Conservation (phyloP, 306 rosid genomes). For the Cercis canadensis region DNA sequence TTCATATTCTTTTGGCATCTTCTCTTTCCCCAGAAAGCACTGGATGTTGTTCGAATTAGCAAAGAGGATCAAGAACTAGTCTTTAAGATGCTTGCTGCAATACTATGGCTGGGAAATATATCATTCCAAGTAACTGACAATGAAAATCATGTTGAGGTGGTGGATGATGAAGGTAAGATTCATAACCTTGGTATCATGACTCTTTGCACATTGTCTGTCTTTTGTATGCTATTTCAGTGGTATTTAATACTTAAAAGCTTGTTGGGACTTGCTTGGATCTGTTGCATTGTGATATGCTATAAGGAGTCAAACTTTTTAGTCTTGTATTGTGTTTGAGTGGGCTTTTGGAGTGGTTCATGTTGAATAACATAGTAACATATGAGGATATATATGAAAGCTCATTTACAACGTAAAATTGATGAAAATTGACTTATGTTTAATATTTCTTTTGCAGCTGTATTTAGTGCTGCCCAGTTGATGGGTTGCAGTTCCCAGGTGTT, state of each 20-base stretch:
- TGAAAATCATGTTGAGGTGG: conserved; percentile 80
- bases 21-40: conserved; percentile 64
- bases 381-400: conserved; percentile 14
- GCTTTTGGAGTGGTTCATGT: conserved; percentile 31
- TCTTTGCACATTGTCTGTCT: conserved; percentile 25
- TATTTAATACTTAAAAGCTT: conserved; percentile 24
- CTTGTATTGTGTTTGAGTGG: conserved; percentile 3
- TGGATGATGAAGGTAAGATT: conserved; percentile 80
- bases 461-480: conserved; percentile 73
- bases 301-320: conserved; percentile 2
- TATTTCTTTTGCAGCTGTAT: conserved; percentile 64
- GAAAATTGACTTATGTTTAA: conserved; percentile 36
- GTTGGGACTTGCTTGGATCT: conserved; percentile 7
- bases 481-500: conserved; percentile 78
- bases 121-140: conserved; percentile 67
- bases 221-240: conserved; percentile 7
- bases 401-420: conserved; percentile 32
- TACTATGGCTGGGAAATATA: conserved; percentile 94
- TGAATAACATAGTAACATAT: conserved; percentile 19
- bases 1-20: conserved; percentile 28
- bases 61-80: conserved; percentile 78
- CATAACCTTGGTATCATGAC: conserved; percentile 15
- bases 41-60: conserved; percentile 61
- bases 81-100: conserved; percentile 73
- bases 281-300: conserved; percentile 21